Percentiles rank a stretch among this genome's conserved stretches.
Evolutionary conservation across 495 filamentous ascomycete genomes (phyloP).

Genomic region (Extremus antarcticus): DNA sequence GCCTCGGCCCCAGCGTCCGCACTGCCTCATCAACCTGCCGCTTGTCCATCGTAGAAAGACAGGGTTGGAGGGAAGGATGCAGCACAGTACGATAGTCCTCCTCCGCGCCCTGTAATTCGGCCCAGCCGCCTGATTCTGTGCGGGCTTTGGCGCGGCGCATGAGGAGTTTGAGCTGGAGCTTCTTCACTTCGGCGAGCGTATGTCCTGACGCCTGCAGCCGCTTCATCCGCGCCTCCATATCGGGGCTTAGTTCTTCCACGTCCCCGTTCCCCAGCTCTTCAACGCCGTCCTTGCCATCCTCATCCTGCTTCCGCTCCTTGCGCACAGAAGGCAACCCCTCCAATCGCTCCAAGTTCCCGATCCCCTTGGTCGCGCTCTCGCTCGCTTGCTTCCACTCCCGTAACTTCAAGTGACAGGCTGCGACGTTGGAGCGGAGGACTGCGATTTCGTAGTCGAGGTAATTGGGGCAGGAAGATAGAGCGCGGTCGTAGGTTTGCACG

Average conservation of each 20-base stretch:
- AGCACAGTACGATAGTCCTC: slow-evolving; percentile 40
- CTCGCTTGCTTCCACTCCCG: slow-evolving; percentile 78
- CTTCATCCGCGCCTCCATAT: slow-evolving; percentile 26
- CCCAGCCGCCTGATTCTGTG: slow-evolving; percentile 64
- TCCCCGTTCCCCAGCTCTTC: slow-evolving; percentile 14
- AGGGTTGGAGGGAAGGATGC: slow-evolving; percentile 27
- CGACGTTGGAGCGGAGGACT: slow-evolving; percentile 74
- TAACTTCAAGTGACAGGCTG: slow-evolving; percentile 83
- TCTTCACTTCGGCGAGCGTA: slow-evolving; percentile 49
- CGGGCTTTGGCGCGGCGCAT: slow-evolving; percentile 72
- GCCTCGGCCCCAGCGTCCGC: slow-evolving; percentile 47
- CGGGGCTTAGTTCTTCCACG: slow-evolving; percentile 43
- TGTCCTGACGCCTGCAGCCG: slow-evolving; percentile 28
- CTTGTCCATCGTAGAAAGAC: slow-evolving; percentile 52
- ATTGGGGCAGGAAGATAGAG: slow-evolving; percentile 67
- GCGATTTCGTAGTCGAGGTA: slow-evolving; percentile 88
- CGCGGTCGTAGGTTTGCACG: slow-evolving; percentile 81
- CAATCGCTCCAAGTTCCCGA: slow-evolving; percentile 60
- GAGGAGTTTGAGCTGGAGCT: slow-evolving; percentile 73
- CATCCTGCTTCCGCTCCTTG: slow-evolving; percentile 11
- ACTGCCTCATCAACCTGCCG: slow-evolving; percentile 57
- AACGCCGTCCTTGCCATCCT: slow-evolving; percentile 13
- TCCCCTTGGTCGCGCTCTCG: slow-evolving; percentile 56
- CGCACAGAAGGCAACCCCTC: slow-evolving; percentile 30
- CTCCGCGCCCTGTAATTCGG: slow-evolving; percentile 64